Evolutionary conservation across 768 basidiomycete species (phyloP).

Genomic region (Lactarius deliciosus): DNA sequence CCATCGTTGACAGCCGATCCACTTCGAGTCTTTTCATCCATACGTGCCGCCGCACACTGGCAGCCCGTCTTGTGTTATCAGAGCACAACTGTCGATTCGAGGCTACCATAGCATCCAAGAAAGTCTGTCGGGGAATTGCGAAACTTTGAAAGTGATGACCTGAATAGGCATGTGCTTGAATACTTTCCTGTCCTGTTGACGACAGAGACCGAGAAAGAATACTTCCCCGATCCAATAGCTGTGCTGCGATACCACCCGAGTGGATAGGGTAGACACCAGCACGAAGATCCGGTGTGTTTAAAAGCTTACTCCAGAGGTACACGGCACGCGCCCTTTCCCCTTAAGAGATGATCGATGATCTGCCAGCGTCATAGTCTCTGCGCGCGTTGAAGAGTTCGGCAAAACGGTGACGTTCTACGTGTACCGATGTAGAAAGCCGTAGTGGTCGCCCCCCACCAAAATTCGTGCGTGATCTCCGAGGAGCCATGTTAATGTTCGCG

Average conservation of each 20-base stretch:
- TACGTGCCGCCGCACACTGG: background rate
- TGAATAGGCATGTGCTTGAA: too few species aligned
- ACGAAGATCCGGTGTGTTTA: too few species aligned
- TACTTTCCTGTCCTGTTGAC: too few species aligned
- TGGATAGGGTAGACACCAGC: background rate
- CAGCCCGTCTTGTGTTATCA: background rate
- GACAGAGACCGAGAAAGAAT: too few species aligned
- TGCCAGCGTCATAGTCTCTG: background rate
- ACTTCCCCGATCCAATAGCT: too few species aligned
- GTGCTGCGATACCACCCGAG: background rate
- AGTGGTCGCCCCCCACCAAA: conserved; percentile 1
- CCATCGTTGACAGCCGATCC: background rate
- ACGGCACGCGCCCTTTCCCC: background rate
- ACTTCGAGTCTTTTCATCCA: background rate
- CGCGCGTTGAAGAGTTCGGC: conserved; percentile 1
- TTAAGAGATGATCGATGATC: background rate
- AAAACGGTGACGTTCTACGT: background rate
- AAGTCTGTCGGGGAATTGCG: background rate
- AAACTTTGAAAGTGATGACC: too few species aligned
- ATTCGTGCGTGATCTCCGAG: conserved; percentile 11
- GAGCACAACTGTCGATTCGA: too few species aligned
- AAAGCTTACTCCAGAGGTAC: background rate
- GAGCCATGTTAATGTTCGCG: background rate
- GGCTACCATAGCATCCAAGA: background rate
- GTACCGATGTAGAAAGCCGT: background rate